phyloP scores from a whole-genome alignment of 495 filamentous ascomycete genomes.

The Ascodesmis nigricans region DNA sequence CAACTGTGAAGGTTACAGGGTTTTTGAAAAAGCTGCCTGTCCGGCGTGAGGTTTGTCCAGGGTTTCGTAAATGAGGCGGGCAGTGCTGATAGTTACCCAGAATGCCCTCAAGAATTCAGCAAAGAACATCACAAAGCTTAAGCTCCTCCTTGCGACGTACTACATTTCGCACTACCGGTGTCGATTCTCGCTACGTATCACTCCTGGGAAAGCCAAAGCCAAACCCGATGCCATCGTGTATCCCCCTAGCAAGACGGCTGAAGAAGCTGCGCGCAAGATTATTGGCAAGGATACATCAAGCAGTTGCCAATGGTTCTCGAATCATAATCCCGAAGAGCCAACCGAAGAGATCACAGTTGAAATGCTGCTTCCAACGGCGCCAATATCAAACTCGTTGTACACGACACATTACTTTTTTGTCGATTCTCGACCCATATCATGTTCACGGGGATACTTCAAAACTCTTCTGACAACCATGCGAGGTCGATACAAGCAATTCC shows the following conservation, averaged over 20 bases:
- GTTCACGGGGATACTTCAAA: conserved; percentile 30
- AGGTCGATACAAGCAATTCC: too few relatives aligned
- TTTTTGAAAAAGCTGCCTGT: conserved; percentile 57
- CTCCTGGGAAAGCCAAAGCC: conserved; percentile 17
- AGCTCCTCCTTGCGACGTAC: conserved; percentile 49
- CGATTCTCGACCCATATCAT: conserved; percentile 53
- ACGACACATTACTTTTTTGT: conserved; percentile 42
- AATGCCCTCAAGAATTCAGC: conserved; percentile 35
- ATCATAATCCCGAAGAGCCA: conserved; percentile 3
- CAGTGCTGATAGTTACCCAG: conserved; percentile 17
- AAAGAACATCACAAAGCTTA: conserved; percentile 42
- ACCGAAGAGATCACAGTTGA: conserved; percentile 24
- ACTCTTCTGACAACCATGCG: too few relatives aligned
- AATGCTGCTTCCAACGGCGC: conserved; percentile 41
- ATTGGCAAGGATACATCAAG: conserved; percentile 43
- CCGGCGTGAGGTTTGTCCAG: conserved; percentile 28
- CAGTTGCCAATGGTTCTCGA: conserved; percentile 28
- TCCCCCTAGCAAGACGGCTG: conserved; percentile 36
- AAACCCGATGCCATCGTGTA: conserved; percentile 41
- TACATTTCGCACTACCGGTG: conserved; percentile 45
- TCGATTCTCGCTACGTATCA: conserved; percentile 43
- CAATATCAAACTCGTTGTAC: too few relatives aligned
- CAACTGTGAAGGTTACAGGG: conserved; percentile 43
- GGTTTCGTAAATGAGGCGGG: not conserved
- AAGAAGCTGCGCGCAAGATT: conserved; percentile 47